These are phyloP conservation scores for Schizochytrium sp. DNA, from an alignment of 108 stramenopile genomes.

Conservation along the genomic window DNA sequence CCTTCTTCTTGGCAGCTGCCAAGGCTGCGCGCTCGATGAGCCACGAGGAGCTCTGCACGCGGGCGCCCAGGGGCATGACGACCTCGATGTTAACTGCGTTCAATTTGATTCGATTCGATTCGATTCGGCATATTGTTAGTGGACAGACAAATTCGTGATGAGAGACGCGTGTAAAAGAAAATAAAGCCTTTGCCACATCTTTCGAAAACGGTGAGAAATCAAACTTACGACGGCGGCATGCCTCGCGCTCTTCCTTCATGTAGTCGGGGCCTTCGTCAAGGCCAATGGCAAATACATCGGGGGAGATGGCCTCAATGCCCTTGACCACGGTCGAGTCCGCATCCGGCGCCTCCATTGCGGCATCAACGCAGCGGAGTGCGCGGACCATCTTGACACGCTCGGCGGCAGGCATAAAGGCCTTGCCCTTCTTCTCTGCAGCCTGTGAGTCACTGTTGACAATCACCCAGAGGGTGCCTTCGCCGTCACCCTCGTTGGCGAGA, in stretches of 20 bases:
- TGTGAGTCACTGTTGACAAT: not conserved
- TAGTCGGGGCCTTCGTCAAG: slow-evolving; percentile 18
- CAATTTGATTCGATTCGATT: not conserved
- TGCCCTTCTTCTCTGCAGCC: not conserved
- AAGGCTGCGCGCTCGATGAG: not conserved
- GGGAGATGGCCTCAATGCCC: not conserved
- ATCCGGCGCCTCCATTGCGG: not conserved
- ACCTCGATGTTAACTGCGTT: not conserved
- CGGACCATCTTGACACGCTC: slow-evolving; percentile 18
- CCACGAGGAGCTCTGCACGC: not conserved
- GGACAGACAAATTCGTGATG: too few species aligned
- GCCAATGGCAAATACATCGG: slow-evolving; percentile 10
- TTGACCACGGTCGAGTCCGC: not conserved
- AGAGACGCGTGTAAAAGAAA: too few species aligned
- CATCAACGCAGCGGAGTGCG: not conserved
- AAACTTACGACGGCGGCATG: not conserved
- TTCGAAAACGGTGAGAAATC: not conserved
- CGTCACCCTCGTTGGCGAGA: slow-evolving; percentile 11
- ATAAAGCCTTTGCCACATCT: too few species aligned
- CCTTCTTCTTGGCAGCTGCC: not conserved
- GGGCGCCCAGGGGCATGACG: not conserved
- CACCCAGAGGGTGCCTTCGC: not conserved
- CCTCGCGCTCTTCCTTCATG: slow-evolving; percentile 15
- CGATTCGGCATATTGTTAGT: too few species aligned
- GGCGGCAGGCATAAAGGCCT: slow-evolving; percentile 3